Base-by-base conservation (phyloP, 441 rosid species). In the Populus hybrid region DNA sequence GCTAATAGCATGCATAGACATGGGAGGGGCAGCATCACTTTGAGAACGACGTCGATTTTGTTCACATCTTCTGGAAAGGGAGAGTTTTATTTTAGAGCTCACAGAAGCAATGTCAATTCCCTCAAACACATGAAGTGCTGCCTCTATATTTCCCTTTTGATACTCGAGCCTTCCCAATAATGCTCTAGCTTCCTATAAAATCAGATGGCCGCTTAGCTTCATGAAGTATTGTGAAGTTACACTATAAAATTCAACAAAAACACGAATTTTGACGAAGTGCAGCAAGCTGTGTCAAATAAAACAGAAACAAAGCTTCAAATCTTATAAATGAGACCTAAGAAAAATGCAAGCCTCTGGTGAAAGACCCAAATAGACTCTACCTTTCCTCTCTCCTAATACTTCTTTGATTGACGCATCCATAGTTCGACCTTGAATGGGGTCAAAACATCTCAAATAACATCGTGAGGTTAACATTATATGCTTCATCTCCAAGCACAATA, bases 1-100 rank as follows among this genome's bases (percentile, higher is more conserved):
- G 78, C 87, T 90, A 70, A 88, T 82, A 68, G 96, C 96, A 83
- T 91, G 96, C 89, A 89, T 81, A 65, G 96, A 91, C 96, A 91
- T 86, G 19, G 84, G 82, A 2, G 87, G 89, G 19, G 84, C 82
- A 68, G 81, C 78, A 76, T 88, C 91, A 63, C 89, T 84, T 83
- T 87, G 91, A 3, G 94, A 91, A 71, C 21, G 88, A 30, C 91
- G 88, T 21, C 87, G 82, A 5, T 83, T 83, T 76, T 82, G 87
- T 40, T 90, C 96, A 63, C 75, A 78, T 82, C 88, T 84, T 83
- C 85, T 84, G 40, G 88, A 79, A 81, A 91, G 88, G 69, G 94
- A 82, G 66, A 78, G 67, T 84, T 84, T 91, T 76, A 90, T 91
- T 86, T 87, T 90, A 64, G 90, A 82, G 84, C 86, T 88, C 81